A percentile compares a stretch with the other conserved stretches of the same genome.
These are phyloP conservation scores for Diutina ranongensis DNA, from an alignment of 1,139 yeast species.

Conservation along the genomic window DNA sequence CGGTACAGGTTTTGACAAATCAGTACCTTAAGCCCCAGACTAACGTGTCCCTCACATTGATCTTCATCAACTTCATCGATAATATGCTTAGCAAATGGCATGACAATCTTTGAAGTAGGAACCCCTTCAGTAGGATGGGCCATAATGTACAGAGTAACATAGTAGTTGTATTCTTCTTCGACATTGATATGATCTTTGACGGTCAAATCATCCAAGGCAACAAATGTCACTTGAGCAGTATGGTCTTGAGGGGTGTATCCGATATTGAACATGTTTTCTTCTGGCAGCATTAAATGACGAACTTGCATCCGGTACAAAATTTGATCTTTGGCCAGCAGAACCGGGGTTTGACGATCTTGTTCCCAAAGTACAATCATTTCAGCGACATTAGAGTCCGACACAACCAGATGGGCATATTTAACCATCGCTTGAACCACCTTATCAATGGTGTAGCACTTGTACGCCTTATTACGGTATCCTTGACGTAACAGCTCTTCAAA, in stretches of 20 bases:
- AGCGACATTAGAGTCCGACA: constrained; percentile 73
- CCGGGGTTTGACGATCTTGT: constrained; percentile 51
- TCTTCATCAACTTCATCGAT: constrained; percentile 47
- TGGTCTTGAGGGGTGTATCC: constrained; percentile 46
- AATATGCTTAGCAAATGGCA: constrained; percentile 63
- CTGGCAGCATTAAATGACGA: constrained; percentile 66
- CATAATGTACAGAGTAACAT: constrained; percentile 84
- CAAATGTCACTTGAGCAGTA: constrained; percentile 65
- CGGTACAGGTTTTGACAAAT: constrained; percentile 72
- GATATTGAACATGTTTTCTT: constrained; percentile 88
- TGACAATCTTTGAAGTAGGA: constrained; percentile 60
- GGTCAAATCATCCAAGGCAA: constrained; percentile 81
- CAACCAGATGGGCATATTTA: constrained; percentile 73
- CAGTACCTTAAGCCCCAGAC: constrained; percentile 69
- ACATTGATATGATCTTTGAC: constrained; percentile 63
- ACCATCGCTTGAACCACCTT: constrained; percentile 85
- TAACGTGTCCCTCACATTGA: constrained; percentile 54
- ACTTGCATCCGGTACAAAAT: constrained; percentile 84
- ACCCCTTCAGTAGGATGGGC: constrained; percentile 97
- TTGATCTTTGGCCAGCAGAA: constrained; percentile 78
- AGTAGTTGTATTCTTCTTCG: constrained; percentile 85
- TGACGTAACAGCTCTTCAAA: constrained; percentile 93
- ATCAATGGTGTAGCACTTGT: constrained; percentile 84
- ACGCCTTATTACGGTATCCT: constrained; percentile 89
- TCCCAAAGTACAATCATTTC: constrained; percentile 78